Evolutionary conservation across 2,329 filamentous ascomycete species (phyloP), one percentile per base, ranked within the genome.

Genomic region (Fusarium anthophilum): DNA sequence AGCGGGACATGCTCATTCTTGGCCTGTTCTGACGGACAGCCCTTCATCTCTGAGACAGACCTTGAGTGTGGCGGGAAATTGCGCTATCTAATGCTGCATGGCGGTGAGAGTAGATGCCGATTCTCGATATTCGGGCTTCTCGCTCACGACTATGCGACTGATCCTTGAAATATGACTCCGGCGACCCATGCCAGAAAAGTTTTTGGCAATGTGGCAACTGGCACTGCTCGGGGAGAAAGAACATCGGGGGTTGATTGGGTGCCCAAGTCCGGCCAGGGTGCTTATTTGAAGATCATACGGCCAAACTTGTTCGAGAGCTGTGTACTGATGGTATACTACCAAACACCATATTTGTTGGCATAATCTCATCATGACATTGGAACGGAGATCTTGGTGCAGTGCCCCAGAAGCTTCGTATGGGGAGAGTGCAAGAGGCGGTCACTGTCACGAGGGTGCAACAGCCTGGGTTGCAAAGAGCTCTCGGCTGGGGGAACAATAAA

Each of bases 41-140:
- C 30, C 41, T 50, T 70, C 30, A 43, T 47, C 30, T 41, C 63
- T 73, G 65, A 75, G 64, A 75, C 65, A 73, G 28, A 28, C 35
- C 57, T 67, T 58, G 57, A 47, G 30, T 56, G 53, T 73, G 69
- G 65, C 70, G 47, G 57, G 64, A 70, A 63, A 63, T 70, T 69
- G 57, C 55, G 38, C 50, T 67, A 58, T 41, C 57, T 43, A 55
- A 69, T 41, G 61, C 39, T 50, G 28, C 28, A 63, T 70, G 55
- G 69, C 51, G 72, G 69, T 75, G 58, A 75, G 70, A 63, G 64
- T 65, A 54, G 35, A 48, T 73, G 24, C 26, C 35, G n/a, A 39
- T 43, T 54, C 58, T 74, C 30, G 43, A 35, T 37, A 53, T 57
- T 48, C 22, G 26, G 41, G 32, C 35, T 50, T 35, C 44, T 35